Conservation (phyloP, 2,329 filamentous ascomycete genomes). For the Trichoderma hamatum region DNA sequence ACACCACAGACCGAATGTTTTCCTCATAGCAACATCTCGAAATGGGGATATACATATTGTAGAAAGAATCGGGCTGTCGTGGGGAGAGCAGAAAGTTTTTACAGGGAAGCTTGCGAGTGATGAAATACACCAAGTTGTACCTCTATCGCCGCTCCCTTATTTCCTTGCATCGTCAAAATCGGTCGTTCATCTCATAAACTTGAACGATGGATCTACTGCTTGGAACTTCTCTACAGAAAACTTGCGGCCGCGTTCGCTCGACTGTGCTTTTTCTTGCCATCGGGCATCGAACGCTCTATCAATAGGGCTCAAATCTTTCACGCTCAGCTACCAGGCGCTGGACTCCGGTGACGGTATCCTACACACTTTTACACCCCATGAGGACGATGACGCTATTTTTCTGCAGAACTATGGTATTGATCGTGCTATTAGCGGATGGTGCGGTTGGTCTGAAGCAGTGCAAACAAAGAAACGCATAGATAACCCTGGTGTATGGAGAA, state of each 20-base stretch:
- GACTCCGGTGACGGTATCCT: slow-evolving; percentile 65
- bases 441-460: slow-evolving; percentile 55
- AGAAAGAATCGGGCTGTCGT: slow-evolving; percentile 46
- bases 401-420: slow-evolving; percentile 48
- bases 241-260: slow-evolving; percentile 62
- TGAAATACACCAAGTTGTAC: slow-evolving; percentile 57
- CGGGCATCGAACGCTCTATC: slow-evolving; percentile 54
- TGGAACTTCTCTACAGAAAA: slow-evolving; percentile 63
- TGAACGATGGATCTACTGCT: slow-evolving; percentile 52
- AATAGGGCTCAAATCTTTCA: slow-evolving; percentile 63
- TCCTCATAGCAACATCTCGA: slow-evolving; percentile 51
- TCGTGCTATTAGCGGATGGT: slow-evolving; percentile 47
- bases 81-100: slow-evolving; percentile 54
- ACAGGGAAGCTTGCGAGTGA: slow-evolving; percentile 51
- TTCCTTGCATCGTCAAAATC: slow-evolving; percentile 63
- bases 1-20: slow-evolving; percentile 28
- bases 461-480: slow-evolving; percentile 57
- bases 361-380: slow-evolving; percentile 62
- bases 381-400: slow-evolving; percentile 59
- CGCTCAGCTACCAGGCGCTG: slow-evolving; percentile 63
- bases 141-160: slow-evolving; percentile 59
- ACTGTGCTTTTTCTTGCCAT: slow-evolving; percentile 56
- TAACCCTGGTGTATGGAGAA: slow-evolving; percentile 68
- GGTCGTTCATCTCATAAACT: slow-evolving; percentile 60
- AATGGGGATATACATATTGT: slow-evolving; percentile 55